Percentiles rank a stretch among this genome's conserved stretches.
Evolutionary conservation across 2,329 filamentous ascomycete genomes (phyloP).

Genomic region (Periconia digitata): DNA sequence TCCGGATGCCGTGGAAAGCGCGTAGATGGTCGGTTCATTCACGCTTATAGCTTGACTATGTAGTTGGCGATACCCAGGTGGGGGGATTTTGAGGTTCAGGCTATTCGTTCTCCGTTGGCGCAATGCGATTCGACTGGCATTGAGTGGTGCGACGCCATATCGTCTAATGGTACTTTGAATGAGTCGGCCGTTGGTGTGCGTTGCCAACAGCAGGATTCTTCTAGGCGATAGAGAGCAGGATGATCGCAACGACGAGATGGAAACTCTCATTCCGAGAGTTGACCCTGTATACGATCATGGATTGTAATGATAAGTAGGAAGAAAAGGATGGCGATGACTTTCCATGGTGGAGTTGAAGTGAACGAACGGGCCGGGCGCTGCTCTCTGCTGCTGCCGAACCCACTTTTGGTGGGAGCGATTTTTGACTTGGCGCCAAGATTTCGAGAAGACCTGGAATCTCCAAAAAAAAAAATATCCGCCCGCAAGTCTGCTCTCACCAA

Average conservation of each 20-base stretch:
- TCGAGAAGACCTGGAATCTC: conserved; percentile 6
- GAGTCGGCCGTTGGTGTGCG: not conserved
- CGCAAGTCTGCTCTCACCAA: not conserved
- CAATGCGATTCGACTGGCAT: conserved; percentile 13
- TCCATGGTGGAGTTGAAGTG: not conserved
- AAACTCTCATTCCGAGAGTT: conserved; percentile 40
- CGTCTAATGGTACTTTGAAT: not conserved
- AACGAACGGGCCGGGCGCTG: not conserved
- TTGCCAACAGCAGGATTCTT: not conserved
- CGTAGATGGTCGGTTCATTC: conserved; percentile 73
- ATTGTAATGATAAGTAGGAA: not conserved
- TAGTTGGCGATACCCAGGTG: conserved; percentile 4
- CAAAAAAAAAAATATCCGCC: not conserved
- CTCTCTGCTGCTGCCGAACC: not conserved
- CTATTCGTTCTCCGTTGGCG: conserved; percentile 3
- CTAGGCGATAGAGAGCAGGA: too few species aligned
- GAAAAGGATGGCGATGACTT: not conserved
- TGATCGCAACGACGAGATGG: conserved; percentile 19
- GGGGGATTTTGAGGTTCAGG: not conserved
- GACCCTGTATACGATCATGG: not conserved
- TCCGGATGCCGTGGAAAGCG: conserved; percentile 82
- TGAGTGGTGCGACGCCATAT: conserved; percentile 3
- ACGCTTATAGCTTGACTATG: not conserved
- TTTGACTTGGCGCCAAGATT: conserved; percentile 14
- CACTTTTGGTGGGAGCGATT: conserved; percentile 1